Percentiles rank a stretch among this genome's conserved stretches.
These are phyloP conservation scores for Albizia julibrissin DNA, from an alignment of 306 rosid genomes.

Conservation along the genomic window DNA sequence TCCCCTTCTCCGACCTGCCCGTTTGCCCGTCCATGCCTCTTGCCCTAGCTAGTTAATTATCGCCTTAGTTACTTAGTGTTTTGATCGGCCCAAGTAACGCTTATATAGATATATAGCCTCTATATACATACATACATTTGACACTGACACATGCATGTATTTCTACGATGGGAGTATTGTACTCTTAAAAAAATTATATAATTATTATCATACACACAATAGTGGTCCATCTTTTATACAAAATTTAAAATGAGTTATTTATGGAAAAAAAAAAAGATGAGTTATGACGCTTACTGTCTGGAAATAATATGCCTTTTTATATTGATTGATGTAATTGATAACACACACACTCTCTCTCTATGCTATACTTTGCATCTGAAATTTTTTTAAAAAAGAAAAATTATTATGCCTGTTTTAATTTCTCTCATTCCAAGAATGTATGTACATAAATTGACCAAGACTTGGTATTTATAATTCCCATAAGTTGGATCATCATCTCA, in stretches of 20 bases:
- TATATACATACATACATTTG: constrained; percentile 4
- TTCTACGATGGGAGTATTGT: background rate
- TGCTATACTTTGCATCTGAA: background rate
- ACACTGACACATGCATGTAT: background rate
- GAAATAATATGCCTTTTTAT: background rate
- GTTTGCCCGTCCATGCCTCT: constrained; percentile 46
- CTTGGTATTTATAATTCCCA: background rate
- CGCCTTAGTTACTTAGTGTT: background rate
- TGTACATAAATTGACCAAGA: constrained; percentile 54
- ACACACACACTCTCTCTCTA: too few species aligned
- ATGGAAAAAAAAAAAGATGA: background rate
- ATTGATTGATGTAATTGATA: background rate
- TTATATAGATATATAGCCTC: background rate
- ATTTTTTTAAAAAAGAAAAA: background rate
- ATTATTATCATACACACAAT: too few species aligned
- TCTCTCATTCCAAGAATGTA: constrained; percentile 33
- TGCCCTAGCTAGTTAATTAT: background rate
- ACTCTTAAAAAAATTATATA: too few species aligned
- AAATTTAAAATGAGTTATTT: background rate
- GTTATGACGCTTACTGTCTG: background rate
- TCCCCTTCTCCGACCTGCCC: constrained; percentile 42
- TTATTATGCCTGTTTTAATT: background rate
- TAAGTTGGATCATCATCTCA: background rate
- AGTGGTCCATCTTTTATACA: background rate
- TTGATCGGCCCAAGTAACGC: background rate